Conservation (phyloP, 1,284 basidiomycete species). For the Mycena sp. region DNA sequence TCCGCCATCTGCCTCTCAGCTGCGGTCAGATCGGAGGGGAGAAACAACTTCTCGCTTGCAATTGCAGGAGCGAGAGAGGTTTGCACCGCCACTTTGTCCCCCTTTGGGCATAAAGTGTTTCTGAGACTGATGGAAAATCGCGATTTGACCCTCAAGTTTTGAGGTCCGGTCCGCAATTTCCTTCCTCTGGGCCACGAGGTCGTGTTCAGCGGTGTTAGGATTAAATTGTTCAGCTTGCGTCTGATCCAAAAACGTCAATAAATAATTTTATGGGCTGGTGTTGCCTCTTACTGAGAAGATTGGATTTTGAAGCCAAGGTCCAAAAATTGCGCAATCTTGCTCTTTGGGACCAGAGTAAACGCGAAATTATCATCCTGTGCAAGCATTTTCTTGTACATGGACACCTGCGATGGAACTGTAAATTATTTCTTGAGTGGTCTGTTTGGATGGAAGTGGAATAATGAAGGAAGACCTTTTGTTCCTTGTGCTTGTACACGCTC, state of each 20-base stretch:
- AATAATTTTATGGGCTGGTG: background rate
- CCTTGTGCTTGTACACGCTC: too few relatives aligned
- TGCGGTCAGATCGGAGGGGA: background rate
- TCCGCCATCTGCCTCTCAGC: slow-evolving; percentile 4
- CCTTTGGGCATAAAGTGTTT: background rate
- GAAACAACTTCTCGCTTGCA: slow-evolving; percentile 4
- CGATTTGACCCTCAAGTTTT: background rate
- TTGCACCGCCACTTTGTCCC: slow-evolving; percentile 10
- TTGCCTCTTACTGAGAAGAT: too few relatives aligned
- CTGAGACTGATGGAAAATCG: background rate
- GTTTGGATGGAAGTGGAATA: too few relatives aligned
- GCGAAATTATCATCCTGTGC: too few relatives aligned
- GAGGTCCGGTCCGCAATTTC: background rate
- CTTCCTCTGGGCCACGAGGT: background rate
- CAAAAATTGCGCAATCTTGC: too few relatives aligned
- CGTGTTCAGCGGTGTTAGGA: background rate
- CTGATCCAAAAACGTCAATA: background rate
- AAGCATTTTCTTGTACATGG: too few relatives aligned
- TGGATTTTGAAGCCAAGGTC: too few relatives aligned
- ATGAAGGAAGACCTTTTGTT: too few relatives aligned
- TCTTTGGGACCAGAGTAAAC: too few relatives aligned
- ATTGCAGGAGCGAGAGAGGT: background rate
- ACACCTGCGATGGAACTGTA: slow-evolving; percentile 4
- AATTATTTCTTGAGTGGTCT: too few relatives aligned
- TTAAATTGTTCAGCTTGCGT: background rate